Base-by-base conservation (phyloP, 306 rosid genomes). In the Alnus rubra region DNA sequence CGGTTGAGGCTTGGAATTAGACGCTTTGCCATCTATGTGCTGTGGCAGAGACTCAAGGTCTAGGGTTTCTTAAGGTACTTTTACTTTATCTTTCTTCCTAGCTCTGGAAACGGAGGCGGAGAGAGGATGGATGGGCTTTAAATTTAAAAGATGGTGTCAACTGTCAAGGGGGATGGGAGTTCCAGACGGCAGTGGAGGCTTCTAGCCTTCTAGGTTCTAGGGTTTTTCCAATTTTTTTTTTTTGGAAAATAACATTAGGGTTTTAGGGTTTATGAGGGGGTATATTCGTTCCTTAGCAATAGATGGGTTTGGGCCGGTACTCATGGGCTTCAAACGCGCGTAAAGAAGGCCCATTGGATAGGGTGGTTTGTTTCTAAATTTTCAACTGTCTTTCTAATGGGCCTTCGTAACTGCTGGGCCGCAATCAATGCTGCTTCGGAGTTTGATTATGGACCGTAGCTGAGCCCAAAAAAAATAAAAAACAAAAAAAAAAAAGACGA, bases 1-100 rank as follows among this genome's bases (percentile, higher is more conserved):
- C 98, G 97, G 81, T 90, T 94, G 75, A 94, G 77, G 54, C 73
- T 87, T 1, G 98, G 98, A 58, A 94, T 86, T 75, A 94, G 79
- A 49, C 98, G 97, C 88, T 77, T 94, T 2, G 98, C 98, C 98
- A 94, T 94, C 58, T 74, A 54, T 44, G 35, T 13, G 1, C 8
- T 5, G 48, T 0, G 18, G 44, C 5, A n/a, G 33, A 33, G 0
- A 23, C 60, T 39, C 45, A 48, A 44, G 68, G 37, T 55, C 23
- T 76, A 81, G 84, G 81, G 2, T 78, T 79, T 28, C 2, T n/a
- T 19, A 64, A n/a, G 54, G 44, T 12, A 23, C 0, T 6, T 30
- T 53, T 54, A 1, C 28, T 9, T 52, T 12, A 6, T 42, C 45
- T 42, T 42, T 42, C 45, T 42, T 42, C 5, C 8, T 42, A 42